phyloP scores from a whole-genome alignment of 495 filamentous ascomycete genomes.

The Talaromyces wortmannii region DNA sequence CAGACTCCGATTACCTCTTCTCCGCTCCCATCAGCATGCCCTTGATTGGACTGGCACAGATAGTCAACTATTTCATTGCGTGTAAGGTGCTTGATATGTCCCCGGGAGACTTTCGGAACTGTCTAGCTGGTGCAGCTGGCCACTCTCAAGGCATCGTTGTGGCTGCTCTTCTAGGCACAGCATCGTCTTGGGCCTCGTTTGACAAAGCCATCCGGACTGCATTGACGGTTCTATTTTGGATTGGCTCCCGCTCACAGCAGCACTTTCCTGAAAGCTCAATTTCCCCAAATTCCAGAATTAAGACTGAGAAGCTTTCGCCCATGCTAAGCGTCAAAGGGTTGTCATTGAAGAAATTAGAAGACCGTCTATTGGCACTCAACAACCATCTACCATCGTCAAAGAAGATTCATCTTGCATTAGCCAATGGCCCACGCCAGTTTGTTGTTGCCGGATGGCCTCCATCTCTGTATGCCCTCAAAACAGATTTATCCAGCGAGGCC shows the following conservation, averaged over 20 bases:
- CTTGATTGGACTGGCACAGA: slow-evolving; percentile 12
- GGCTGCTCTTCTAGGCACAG: slow-evolving; percentile 12
- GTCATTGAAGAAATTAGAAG: slow-evolving; percentile 21
- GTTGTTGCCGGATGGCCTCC: slow-evolving; percentile 22
- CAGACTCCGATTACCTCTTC: slow-evolving; percentile 9
- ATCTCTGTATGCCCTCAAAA: slow-evolving; percentile 14
- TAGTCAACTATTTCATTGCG: slow-evolving; percentile 12
- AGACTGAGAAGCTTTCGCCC: neutral
- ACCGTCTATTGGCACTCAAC: slow-evolving; percentile 21
- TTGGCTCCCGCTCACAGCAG: slow-evolving; percentile 1
- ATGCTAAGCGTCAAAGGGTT: slow-evolving; percentile 12
- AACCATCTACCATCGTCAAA: slow-evolving; percentile 2
- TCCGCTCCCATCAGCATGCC: slow-evolving; percentile 22
- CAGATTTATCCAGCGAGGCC: slow-evolving; percentile 6
- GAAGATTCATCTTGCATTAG: slow-evolving; percentile 15
- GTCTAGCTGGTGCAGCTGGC: slow-evolving; percentile 12
- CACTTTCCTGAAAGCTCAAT: neutral
- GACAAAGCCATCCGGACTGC: slow-evolving; percentile 5
- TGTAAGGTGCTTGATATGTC: slow-evolving; percentile 9
- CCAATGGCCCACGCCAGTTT: slow-evolving; percentile 20
- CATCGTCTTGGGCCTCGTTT: slow-evolving; percentile 15
- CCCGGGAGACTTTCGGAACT: slow-evolving; percentile 11
- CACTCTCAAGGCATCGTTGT: slow-evolving; percentile 22
- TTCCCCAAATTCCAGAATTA: neutral
- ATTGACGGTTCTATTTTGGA: slow-evolving; percentile 12